Evolutionary conservation across 768 basidiomycete species (phyloP).

Genomic region (Mycena venus): DNA sequence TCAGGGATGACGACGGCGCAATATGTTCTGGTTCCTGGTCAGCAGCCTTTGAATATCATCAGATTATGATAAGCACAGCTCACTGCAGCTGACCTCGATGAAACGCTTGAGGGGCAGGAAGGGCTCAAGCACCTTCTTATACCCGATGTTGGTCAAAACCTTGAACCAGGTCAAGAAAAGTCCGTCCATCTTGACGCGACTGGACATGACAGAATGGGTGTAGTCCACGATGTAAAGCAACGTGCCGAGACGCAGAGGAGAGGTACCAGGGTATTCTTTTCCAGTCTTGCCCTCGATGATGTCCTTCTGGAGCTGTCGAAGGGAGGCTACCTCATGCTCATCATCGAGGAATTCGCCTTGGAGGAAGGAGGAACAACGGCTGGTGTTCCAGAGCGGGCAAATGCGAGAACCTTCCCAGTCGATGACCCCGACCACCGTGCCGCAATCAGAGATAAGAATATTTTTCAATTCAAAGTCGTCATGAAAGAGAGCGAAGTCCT

Average conservation of each 20-base stretch:
- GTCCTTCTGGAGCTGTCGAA: background rate
- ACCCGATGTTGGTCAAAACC: background rate
- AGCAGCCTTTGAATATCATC: no score
- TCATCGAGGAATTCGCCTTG: background rate
- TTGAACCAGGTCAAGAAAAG: background rate
- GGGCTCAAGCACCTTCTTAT: background rate
- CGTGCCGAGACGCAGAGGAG: background rate
- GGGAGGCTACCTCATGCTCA: background rate
- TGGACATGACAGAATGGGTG: background rate
- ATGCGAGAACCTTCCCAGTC: constrained; percentile 19
- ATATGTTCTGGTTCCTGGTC: no score
- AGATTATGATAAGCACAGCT: no score
- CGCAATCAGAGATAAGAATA: background rate
- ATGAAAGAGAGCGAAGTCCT: background rate
- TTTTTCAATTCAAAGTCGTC: constrained; percentile 6
- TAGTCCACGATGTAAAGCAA: background rate
- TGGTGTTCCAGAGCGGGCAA: background rate
- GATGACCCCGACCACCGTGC: constrained; percentile 2
- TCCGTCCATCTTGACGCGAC: background rate
- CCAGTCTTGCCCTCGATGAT: background rate
- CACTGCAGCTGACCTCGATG: background rate
- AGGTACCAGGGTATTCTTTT: background rate
- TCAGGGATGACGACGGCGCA: no score
- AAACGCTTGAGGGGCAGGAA: background rate
- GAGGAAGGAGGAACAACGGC: background rate